Evolutionary conservation across 163 green algal genomes (phyloP).

Genomic region (Coccomyxa subellipsoidea): DNA sequence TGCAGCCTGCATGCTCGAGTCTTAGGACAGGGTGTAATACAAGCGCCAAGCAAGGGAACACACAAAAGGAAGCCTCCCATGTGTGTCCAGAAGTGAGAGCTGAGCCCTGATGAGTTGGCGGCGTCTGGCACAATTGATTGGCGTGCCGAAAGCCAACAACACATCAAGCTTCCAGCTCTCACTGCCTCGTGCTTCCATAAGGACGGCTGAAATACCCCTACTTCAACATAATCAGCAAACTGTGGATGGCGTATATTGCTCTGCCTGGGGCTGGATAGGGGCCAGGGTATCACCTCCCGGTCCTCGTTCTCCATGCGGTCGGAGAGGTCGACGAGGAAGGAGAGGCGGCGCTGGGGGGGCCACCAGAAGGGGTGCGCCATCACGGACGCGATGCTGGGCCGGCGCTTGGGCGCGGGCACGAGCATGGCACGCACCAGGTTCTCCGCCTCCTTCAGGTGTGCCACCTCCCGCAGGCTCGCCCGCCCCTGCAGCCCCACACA

Average conservation of each 20-base stretch:
- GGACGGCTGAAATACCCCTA: too few relatives aligned
- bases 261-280: too few relatives aligned
- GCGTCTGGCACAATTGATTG: too few relatives aligned
- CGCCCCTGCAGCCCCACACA: conserved; percentile 27
- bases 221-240: too few relatives aligned
- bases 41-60: background rate
- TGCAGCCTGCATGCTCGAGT: too few relatives aligned
- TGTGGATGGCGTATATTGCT: too few relatives aligned
- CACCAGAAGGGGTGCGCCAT: conserved; percentile 92
- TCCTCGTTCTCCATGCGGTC: conserved; percentile 91
- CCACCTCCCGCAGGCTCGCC: conserved; percentile 54
- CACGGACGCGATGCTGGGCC: conserved; percentile 62
- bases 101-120: too few relatives aligned
- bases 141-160: too few relatives aligned
- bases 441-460: conserved; percentile 60
- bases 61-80: too few relatives aligned
- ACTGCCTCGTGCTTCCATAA: too few relatives aligned
- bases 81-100: too few relatives aligned
- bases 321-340: conserved; percentile 86
- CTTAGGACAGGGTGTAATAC: background rate
- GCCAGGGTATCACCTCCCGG: conserved; percentile 66
- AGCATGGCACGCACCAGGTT: conserved; percentile 66
- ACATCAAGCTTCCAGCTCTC: too few relatives aligned
- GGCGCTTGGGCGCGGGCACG: conserved; percentile 29
- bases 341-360: conserved; percentile 64